Evolutionary conservation across 1,139 yeast species (phyloP), one percentile per base, ranked within the genome.

Genomic region (Sporopachydermia cereana): DNA sequence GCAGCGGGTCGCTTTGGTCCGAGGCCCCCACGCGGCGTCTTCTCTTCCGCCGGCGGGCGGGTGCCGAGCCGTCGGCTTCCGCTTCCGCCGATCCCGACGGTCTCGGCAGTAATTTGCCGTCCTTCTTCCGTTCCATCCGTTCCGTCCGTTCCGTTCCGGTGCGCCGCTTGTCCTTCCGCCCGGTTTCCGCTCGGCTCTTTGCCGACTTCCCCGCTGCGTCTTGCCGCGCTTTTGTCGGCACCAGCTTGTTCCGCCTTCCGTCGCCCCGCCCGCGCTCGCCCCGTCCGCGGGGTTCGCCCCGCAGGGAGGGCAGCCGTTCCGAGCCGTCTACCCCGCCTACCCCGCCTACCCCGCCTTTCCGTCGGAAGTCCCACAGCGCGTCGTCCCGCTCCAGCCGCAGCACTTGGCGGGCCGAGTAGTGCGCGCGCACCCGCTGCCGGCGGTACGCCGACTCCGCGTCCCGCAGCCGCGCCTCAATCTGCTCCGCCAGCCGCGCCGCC

Each of bases 201-300:
- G 12, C 22, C 39, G 20, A 9, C 39, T 34, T 34, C 39, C 22
- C 39, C 39, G 39, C 39, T 34, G 39, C n/a, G 9, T 34, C 22
- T 14, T 7, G 29, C 29, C 14, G 7, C 29, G 12, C 29, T 14
- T 7, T 25, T 25, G 12, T 25, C 29, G 29, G 29, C 29, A 25
- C 29, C 29, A 25, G 29, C 29, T 25, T 25, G n/a, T n/a, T 14
- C 29, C 29, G 29, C 29, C 14, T 14, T 7, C 12, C 14, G 7
- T 25, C 29, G 7, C 14, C 29, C 29, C 29, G 29, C 29, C 29
- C 29, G 29, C 7, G 12, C 14, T 25, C 29, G 7, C 14, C 14
- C 29, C 29, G 29, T 7, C n/a, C n/a, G n/a, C n/a, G n/a, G n/a
- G n/a, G n/a, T n/a, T n/a, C n/a, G n/a, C n/a, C n/a, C n/a, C n/a